Base-by-base conservation (phyloP, 345 rosid species). In the Corchorus capsularis region DNA sequence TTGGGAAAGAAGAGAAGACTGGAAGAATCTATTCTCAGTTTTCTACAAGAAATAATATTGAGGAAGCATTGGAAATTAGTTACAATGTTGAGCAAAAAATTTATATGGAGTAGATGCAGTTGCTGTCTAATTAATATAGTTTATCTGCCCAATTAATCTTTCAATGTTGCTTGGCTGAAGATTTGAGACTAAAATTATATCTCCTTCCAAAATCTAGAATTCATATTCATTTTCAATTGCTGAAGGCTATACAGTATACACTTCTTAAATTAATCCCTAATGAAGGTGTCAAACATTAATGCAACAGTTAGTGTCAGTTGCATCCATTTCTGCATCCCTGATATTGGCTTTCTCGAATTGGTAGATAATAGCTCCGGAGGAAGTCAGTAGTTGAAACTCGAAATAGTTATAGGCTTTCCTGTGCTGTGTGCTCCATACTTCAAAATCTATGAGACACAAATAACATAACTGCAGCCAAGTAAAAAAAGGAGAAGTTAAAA, bases 241-340 rank as follows among this genome's bases (percentile, higher is more conserved):
- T 32, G 72, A 69, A 69, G 71, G 22, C 45, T 22, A 22, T 39
- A 10, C 39, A 41, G 20, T 22, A 22, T 39, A 10, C 39, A 41
- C n/a, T 17, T 65, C 52, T 8, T 43, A 19, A 11, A 5, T 43
- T 43, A n/a, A 50, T 63, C 34, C 34, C 43, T 4, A 16, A 65
- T 22, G 5, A 52, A 45, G 17, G 53, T 49, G 5, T 67, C 16
- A 14, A 14, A 13, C 11, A 10, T 22, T n/a, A 14, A n/a, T 67
- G 37, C 15, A 67, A 52, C 34, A 19, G 71, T 53, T 54, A 20
- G 6, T 67, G 71, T 53, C 55, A 46, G 6, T 67, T 45, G 71
- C 71, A 22, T 46, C 55, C 35, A 19, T 66, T 45, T 35, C 19
- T 45, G 54, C 35, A 45, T 66, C 70, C 70, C 14, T 45, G 54